Conservation (phyloP, 768 basidiomycete genomes). For the Crucibulum laeve region DNA sequence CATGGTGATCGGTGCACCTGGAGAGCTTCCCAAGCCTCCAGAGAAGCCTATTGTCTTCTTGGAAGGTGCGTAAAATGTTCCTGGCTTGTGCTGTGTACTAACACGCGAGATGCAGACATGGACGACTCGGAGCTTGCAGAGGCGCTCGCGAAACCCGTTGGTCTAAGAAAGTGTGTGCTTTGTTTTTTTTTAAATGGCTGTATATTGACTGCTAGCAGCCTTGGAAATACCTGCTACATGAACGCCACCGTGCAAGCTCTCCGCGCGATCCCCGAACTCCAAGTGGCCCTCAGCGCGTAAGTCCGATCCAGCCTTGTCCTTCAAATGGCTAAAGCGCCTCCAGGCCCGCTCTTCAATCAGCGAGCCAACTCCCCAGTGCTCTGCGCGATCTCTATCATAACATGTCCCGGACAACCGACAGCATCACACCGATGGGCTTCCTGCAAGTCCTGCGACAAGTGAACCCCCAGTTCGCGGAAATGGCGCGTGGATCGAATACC, state of each 20-base stretch:
- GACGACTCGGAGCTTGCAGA: slow-evolving; percentile 75
- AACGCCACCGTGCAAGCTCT: slow-evolving; percentile 94
- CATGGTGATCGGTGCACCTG: slow-evolving; percentile 92
- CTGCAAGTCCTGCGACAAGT: slow-evolving; percentile 67
- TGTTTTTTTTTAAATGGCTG: not conserved
- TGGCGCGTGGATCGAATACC: slow-evolving; percentile 37
- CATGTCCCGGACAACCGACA: slow-evolving; percentile 76
- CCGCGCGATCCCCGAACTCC: slow-evolving; percentile 87
- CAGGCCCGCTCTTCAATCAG: slow-evolving; percentile 34
- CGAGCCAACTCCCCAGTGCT: slow-evolving; percentile 38
- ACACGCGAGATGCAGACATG: slow-evolving; percentile 58
- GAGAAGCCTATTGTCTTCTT: slow-evolving; percentile 75
- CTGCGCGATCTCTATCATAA: slow-evolving; percentile 66
- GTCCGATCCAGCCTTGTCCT: slow-evolving; percentile 13
- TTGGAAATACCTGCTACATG: slow-evolving; percentile 98
- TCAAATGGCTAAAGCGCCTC: not conserved
- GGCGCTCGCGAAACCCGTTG: slow-evolving; percentile 80
- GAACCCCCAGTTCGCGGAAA: slow-evolving; percentile 90
- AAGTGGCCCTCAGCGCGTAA: slow-evolving; percentile 60
- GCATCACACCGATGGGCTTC: slow-evolving; percentile 67
- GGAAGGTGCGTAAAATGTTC: slow-evolving; percentile 52
- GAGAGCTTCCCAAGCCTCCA: slow-evolving; percentile 88
- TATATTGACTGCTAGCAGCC: slow-evolving; percentile 23
- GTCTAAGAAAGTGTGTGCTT: slow-evolving; percentile 62
- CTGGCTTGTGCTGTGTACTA: not conserved